Evolutionary conservation across 1,139 yeast species (phyloP), one percentile per base, ranked within the genome.

Genomic region (Suhomyces ambrosiae): DNA sequence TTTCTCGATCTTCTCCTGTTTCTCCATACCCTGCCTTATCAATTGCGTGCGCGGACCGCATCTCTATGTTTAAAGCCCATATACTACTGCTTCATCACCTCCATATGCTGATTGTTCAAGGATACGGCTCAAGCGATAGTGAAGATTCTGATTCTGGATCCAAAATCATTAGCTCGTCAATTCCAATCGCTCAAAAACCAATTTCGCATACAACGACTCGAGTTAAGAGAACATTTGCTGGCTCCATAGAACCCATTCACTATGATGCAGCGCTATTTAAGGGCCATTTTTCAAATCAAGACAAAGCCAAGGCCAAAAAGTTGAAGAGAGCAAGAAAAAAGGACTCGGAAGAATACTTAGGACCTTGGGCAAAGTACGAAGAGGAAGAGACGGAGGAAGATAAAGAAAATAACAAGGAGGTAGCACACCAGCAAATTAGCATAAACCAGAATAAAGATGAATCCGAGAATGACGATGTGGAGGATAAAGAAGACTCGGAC

Each of bases 351-450:
- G 72, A 69, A 28, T 18, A 23, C 12, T 4, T 23, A 2, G 86
- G 85, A 0, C 83, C 87, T 0, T 80, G 86, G 84, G 84, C 82
- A 0, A 60, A 62, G 15, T 77, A 69, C 15, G 45, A 38, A 5
- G 46, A 44, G 14, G 49, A 42, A 12, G 45, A 45, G 14, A 9
- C 7, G 1, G 18, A 26, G 12, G 46, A 51, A 15, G 41, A 39
- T 9, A 41, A 27, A 14, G 33, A 37, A 45, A 41, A 35, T 12
- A 11, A 25, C 17, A 48, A 44, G 19, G 47, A 19, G 22, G 22
- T 19, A n/a, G n/a, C n/a, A n/a, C n/a, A n/a, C n/a, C n/a, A n/a
- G n/a, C n/a, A n/a, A n/a, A n/a, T n/a, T n/a, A n/a, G n/a, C n/a
- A n/a, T n/a, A n/a, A n/a, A n/a, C 21, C 21, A 24, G 12, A 19